Base-by-base conservation (phyloP, 805 yeast genomes). In the Jamesozyma hellenica region DNA sequence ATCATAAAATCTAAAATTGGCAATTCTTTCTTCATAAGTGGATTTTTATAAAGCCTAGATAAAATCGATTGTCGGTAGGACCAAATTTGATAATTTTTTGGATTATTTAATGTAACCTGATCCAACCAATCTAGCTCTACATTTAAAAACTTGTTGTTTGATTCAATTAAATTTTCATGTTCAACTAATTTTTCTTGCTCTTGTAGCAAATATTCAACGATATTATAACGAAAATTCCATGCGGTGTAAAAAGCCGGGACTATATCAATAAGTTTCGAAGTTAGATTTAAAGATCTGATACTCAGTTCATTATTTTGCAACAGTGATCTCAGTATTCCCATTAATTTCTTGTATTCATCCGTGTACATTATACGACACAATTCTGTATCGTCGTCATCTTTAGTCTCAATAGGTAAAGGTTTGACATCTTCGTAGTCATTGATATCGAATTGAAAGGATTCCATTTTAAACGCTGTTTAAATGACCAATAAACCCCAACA, bases 51-150 rank as follows among this genome's bases (percentile, higher is more conserved):
- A 42, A 57, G 40, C 32, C 68, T 68, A 2, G 38, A 28, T 40
- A 82, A 62, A 8, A 90, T 55, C 27, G 77, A 64, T 52, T 82
- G 88, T 41, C 96, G 72, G 55, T 90, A 88, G 51, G 88, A 84
- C 96, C 97, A 92, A n/a, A 90, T 81, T 60, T 92, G 98, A 62
- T 92, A 92, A 65, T 88, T 90, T 59, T 92, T 92, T 31, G 88
- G 82, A 57, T 82, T 81, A 11, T 72, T 77, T 36, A 82, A 54
- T 0, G 95, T 88, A 28, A 84, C 64, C 27, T 67, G 67, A 51
- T 84, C 92, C 46, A 86, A 70, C 95, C 95, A 86, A 29, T 74
- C 74, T 29, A 86, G 65, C 53, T 90, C 95, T 13, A 66, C 62
- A 12, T 63, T 50, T 18, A 67, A 39, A 13, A 36, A 23, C 8